These are phyloP conservation scores for Ceratocystis cubensis DNA, from an alignment of 2,329 filamentous ascomycete genomes.

Conservation along the genomic window DNA sequence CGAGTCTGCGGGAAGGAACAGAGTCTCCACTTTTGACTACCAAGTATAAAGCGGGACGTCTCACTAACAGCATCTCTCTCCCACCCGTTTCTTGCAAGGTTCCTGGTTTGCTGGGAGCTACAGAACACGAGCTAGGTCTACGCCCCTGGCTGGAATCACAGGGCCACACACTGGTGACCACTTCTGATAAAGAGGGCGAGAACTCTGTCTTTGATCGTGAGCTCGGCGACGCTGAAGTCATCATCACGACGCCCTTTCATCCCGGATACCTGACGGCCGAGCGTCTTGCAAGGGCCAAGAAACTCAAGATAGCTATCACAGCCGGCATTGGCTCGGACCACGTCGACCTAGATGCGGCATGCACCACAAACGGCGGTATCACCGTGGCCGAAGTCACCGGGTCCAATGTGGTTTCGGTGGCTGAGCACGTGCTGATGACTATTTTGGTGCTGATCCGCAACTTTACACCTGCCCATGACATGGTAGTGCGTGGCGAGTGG, in stretches of 20 bases:
- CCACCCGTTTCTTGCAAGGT: slow-evolving; percentile 35
- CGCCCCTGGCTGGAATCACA: slow-evolving; percentile 96
- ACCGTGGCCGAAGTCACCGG: slow-evolving; percentile 97
- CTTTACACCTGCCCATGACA: slow-evolving; percentile 95
- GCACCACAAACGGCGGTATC: slow-evolving; percentile 95
- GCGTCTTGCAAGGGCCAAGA: slow-evolving; percentile 95
- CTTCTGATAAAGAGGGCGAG: slow-evolving; percentile 92
- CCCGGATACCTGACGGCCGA: slow-evolving; percentile 94
- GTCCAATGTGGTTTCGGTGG: slow-evolving; percentile 95
- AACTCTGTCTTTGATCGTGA: slow-evolving; percentile 90
- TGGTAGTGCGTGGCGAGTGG: slow-evolving; percentile 82
- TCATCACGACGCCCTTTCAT: slow-evolving; percentile 99
- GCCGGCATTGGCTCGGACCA: slow-evolving; percentile 98
- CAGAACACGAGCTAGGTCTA: slow-evolving; percentile 95
- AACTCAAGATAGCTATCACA: slow-evolving; percentile 92
- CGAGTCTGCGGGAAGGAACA: not conserved
- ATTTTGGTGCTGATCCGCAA: slow-evolving; percentile 93
- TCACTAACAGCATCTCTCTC: slow-evolving; percentile 12
- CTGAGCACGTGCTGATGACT: slow-evolving; percentile 99
- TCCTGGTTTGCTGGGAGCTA: slow-evolving; percentile 81
- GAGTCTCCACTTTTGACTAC: not conserved
- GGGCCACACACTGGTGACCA: slow-evolving; percentile 92
- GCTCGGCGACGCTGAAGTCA: slow-evolving; percentile 91
- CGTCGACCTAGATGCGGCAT: slow-evolving; percentile 90
- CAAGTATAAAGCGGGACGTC: not conserved